phyloP scores from a whole-genome alignment of 257 asterid species.

The Solanum corneliomulleri region DNA sequence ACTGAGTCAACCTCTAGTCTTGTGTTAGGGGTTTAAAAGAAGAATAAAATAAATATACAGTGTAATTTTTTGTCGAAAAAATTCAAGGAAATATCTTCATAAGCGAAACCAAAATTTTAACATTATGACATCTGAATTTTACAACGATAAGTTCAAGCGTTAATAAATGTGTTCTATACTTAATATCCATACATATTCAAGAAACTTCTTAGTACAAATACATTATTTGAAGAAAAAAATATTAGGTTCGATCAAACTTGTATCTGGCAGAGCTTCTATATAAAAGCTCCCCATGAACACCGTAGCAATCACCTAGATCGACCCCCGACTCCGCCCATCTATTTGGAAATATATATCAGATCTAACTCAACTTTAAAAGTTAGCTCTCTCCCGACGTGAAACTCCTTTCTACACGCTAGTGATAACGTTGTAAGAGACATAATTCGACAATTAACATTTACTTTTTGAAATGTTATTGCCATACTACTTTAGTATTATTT shows the following conservation, averaged over 20 bases:
- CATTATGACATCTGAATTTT: no score
- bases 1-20: no score
- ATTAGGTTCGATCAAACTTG: no score
- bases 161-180: background rate
- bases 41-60: no score
- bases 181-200: no score
- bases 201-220: no score
- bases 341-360: background rate
- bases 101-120: background rate
- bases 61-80: no score
- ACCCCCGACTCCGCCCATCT: background rate
- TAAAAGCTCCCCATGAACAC: background rate
- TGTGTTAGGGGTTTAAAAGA: no score
- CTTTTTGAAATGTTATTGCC: background rate
- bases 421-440: background rate
- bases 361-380: no score
- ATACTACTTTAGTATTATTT: background rate
- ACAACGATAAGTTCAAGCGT: background rate
- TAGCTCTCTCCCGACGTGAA: no score
- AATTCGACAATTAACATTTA: background rate
- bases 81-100: background rate
- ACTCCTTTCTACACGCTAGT: background rate
- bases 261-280: rapidly evolving
- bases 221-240: no score
- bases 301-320: no score